Conservation (phyloP, 345 rosid genomes). For the Eucalyptus grandis region DNA sequence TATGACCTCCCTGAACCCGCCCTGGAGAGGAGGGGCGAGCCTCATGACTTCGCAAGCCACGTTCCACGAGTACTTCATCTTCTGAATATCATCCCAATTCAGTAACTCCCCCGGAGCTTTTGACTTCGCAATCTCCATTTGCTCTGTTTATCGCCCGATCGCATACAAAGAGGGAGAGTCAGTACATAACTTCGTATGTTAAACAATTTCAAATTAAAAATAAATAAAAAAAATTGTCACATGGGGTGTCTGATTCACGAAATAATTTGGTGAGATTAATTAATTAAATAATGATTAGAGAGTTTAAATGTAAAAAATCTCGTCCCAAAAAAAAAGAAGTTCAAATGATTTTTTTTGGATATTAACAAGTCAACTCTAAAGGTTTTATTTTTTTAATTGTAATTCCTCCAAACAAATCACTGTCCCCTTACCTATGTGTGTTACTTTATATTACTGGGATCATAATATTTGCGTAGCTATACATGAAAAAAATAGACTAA, state of each 20-base stretch:
- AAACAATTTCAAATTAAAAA: not conserved
- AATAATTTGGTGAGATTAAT: not conserved
- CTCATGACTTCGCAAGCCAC: conserved; percentile 46
- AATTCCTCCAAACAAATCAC: not conserved
- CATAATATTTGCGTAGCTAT: not conserved
- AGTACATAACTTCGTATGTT: not conserved
- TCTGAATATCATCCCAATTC: conserved; percentile 30
- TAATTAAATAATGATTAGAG: not conserved
- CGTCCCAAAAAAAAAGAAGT: not conserved
- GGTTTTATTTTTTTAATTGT: not conserved
- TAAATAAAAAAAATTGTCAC: not conserved
- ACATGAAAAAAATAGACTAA: not conserved
- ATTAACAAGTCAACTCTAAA: not conserved
- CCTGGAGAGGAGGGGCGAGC: conserved; percentile 28
- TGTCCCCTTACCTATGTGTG: not conserved
- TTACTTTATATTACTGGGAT: not conserved
- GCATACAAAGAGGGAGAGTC: not conserved
- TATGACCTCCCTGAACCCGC: conserved; percentile 28
- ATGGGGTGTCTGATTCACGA: not conserved
- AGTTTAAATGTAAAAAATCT: not conserved
- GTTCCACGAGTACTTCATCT: conserved; percentile 43
- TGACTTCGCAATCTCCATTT: conserved; percentile 19
- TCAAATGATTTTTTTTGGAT: not conserved
- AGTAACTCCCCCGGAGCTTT: conserved; percentile 13
- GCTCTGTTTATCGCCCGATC: conserved; percentile 3